Base-by-base conservation (phyloP, 495 filamentous ascomycete genomes). In the Staphylotrichum longicolle region DNA sequence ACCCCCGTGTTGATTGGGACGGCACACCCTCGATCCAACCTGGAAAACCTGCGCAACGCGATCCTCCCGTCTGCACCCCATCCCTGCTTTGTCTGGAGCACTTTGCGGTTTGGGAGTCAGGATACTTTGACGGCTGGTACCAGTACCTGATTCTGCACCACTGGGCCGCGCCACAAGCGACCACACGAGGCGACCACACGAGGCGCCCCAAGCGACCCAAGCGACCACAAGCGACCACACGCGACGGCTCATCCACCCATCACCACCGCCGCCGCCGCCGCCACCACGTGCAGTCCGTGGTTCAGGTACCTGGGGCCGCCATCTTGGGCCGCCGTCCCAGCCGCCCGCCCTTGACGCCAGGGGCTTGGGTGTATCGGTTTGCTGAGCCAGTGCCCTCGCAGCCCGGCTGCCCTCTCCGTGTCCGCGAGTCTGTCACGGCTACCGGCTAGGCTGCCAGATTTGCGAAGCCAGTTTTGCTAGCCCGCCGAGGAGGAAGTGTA, bases 231-330 rank as follows among this genome's bases (percentile, higher is more conserved):
- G 35, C 51, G 20, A 27, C 20, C 20, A 27, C 20, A 27, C 20
- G 20, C 20, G 20, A 27, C 20, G 20, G 20, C 20, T 1, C 20
- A 27, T 27, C 20, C 20, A 27, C 20, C 20, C 20, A 27, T 1
- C 20, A 27, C 20, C 20, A 39, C 37, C 10, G 37, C 5, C 37
- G 37, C 5, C 37, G 9, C 37, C 9, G 6, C 37, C 54, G 35
- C 34, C 56, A 15, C 56, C 45, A 40, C 34, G 46, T 58, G 55
- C 44, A 3, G 3, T 49, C 34, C 9, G 32, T 35, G 32, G 54
- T 14, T n/a, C n/a, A n/a, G n/a, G n/a, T 39, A 57, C 42, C 34
- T 40, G 45, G 49, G 58, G 58, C 20, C 58, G 39, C 48, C 41
- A 8, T 39, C 37, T 47, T 6, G 30, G 48, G 58, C 49, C 48